Percentiles rank a stretch among this genome's conserved stretches.
Evolutionary conservation across 2,329 filamentous ascomycete species (phyloP).

Genomic region (Aspergillus luchuensis): DNA sequence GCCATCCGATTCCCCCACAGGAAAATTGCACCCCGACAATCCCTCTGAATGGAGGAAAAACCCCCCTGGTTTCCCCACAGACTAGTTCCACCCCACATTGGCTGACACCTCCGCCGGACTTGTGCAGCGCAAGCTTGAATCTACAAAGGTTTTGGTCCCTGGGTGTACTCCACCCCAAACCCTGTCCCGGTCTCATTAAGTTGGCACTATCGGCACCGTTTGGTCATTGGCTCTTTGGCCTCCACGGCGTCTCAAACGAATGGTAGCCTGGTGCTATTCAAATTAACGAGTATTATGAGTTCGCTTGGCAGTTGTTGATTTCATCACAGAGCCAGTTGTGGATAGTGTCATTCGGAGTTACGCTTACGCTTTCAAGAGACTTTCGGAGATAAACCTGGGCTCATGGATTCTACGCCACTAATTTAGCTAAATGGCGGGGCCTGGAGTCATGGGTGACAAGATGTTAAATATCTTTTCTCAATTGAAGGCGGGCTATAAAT

Average conservation of each 20-base stretch:
- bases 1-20: not conserved
- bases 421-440: not conserved
- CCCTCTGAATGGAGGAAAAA: slow-evolving; percentile 3
- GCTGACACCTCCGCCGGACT: not conserved
- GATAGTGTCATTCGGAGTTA: not conserved
- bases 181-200: not conserved
- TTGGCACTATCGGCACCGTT: not conserved
- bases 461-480: not conserved
- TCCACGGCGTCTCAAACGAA: not conserved
- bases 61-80: not conserved
- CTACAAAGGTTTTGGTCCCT: not conserved
- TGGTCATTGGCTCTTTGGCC: not conserved
- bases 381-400: not conserved
- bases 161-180: not conserved
- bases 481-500: not conserved
- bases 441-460: not conserved
- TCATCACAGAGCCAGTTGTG: not conserved
- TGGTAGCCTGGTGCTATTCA: not conserved
- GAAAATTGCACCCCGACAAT: not conserved
- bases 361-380: not conserved
- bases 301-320: not conserved
- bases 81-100: not conserved
- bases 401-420: not conserved
- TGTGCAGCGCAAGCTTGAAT: not conserved
- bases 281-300: not conserved